Conservation (phyloP, 768 basidiomycete genomes). For the Exidia glandulosa region DNA sequence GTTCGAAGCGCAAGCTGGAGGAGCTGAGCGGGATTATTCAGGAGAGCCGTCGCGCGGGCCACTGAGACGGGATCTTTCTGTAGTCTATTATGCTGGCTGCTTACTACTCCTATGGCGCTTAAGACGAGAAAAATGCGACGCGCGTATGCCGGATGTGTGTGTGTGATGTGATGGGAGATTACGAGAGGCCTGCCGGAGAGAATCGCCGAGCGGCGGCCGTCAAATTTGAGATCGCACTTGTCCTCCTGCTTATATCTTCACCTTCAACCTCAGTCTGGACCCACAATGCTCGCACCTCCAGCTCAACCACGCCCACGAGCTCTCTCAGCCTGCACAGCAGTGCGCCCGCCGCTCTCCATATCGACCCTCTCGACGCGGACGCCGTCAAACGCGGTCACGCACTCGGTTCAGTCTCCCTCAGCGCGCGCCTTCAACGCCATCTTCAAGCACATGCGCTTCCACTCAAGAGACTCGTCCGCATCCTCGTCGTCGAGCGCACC, state of each 20-base stretch:
- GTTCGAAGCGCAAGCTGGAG: slow-evolving; percentile 98
- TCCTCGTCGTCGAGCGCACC: slow-evolving; percentile 30
- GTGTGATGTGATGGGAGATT: background rate
- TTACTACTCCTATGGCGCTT: background rate
- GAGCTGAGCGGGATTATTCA: slow-evolving; percentile 87
- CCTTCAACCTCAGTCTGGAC: no score
- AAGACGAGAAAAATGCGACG: background rate
- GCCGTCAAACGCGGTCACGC: slow-evolving; percentile 18
- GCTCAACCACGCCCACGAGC: slow-evolving; percentile 41
- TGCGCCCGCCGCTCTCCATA: slow-evolving; percentile 41
- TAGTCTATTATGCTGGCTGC: background rate
- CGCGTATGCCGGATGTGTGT: no score
- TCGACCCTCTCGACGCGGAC: slow-evolving; percentile 38
- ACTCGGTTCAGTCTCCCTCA: slow-evolving; percentile 7
- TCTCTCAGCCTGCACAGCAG: slow-evolving; percentile 37
- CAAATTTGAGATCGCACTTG: no score
- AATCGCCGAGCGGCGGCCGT: no score
- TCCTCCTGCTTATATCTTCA: no score
- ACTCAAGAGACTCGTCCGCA: slow-evolving; percentile 3
- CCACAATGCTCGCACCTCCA: slow-evolving; percentile 24
- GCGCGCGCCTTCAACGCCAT: slow-evolving; percentile 7
- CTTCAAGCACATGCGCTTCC: slow-evolving; percentile 6
- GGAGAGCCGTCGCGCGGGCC: slow-evolving; percentile 72
- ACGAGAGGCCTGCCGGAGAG: no score
- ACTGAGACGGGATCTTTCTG: slow-evolving; percentile 22